A percentile compares a stretch with the other conserved stretches of the same genome.
phyloP scores from a whole-genome alignment of 495 filamentous ascomycete species.

The Amniculicola lignicola region DNA sequence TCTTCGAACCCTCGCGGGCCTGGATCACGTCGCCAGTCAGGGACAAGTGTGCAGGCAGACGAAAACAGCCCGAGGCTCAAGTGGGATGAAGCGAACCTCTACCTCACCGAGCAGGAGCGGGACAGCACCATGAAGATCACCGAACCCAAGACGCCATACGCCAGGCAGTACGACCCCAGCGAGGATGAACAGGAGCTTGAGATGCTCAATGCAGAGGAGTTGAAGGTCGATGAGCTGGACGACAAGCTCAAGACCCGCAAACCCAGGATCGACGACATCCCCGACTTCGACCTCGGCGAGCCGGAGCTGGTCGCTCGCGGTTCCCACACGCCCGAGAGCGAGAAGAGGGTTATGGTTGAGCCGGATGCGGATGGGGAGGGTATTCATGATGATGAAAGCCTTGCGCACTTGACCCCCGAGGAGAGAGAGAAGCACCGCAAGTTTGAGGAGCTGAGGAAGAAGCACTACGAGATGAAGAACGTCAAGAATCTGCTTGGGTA shows the following conservation, averaged over 20 bases:
- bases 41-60: conserved; percentile 44
- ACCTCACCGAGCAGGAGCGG: conserved; percentile 92
- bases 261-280: conserved; percentile 72
- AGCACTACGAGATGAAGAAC: conserved; percentile 97
- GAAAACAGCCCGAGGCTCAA: conserved; percentile 74
- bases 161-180: conserved; percentile 80
- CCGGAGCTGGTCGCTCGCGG: conserved; percentile 56
- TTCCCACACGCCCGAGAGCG: conserved; percentile 50
- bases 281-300: conserved; percentile 89
- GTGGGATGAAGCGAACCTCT: conserved; percentile 97
- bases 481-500: conserved; percentile 84
- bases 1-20: conserved; percentile 64
- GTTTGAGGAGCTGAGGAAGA: conserved; percentile 89
- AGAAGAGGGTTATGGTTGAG: conserved; percentile 77
- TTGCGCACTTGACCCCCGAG: conserved; percentile 64
- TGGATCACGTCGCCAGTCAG: conserved; percentile 69
- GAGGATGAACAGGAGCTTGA: conserved; percentile 76
- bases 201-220: conserved; percentile 53
- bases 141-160: conserved; percentile 96
- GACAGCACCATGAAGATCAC: conserved; percentile 97
- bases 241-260: conserved; percentile 49
- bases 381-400: conserved; percentile 53
- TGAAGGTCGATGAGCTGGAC: conserved; percentile 67
- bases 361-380: conserved; percentile 51
- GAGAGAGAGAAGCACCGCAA: conserved; percentile 82